phyloP scores from a whole-genome alignment of 192 early-diverging fungal species.

The Jimgerdemannia flammicorona region DNA sequence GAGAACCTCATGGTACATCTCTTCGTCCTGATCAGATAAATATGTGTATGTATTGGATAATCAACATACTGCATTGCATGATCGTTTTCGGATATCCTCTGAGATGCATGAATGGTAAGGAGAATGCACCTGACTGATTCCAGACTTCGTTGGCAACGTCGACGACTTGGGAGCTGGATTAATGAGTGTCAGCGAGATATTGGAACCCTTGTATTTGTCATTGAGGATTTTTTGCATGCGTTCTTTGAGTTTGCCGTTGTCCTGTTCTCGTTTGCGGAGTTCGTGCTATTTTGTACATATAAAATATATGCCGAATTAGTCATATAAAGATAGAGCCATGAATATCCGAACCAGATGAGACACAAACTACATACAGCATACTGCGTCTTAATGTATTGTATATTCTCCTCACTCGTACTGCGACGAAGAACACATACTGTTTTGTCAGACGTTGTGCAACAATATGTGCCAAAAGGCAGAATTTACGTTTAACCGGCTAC shows the following conservation, averaged over 20 bases:
- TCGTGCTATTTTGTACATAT: constrained; percentile 32
- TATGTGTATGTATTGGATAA: background rate
- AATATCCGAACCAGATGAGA: background rate
- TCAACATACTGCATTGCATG: background rate
- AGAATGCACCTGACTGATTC: constrained; percentile 5
- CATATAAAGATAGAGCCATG: background rate
- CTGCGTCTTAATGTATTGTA: too few relatives aligned
- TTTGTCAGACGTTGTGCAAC: too few relatives aligned
- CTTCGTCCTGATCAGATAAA: constrained; percentile 7
- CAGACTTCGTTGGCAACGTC: constrained; percentile 22
- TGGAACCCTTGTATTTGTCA: constrained; percentile 9
- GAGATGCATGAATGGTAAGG: too few relatives aligned
- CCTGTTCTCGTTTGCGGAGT: constrained; percentile 39
- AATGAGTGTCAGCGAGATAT: constrained; percentile 9
- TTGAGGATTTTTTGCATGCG: constrained; percentile 40
- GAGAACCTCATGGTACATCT: constrained; percentile 13
- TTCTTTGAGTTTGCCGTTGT: constrained; percentile 38
- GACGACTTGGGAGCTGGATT: constrained; percentile 21
- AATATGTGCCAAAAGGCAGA: too few relatives aligned
- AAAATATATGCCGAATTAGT: background rate
- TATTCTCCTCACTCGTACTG: too few relatives aligned
- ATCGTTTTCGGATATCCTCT: too few relatives aligned
- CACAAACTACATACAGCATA: too few relatives aligned
- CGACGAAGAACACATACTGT: too few relatives aligned
- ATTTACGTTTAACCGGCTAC: too few relatives aligned